Conservation (phyloP, 2,329 filamentous ascomycete species). For the Cryphonectria parasitica region DNA sequence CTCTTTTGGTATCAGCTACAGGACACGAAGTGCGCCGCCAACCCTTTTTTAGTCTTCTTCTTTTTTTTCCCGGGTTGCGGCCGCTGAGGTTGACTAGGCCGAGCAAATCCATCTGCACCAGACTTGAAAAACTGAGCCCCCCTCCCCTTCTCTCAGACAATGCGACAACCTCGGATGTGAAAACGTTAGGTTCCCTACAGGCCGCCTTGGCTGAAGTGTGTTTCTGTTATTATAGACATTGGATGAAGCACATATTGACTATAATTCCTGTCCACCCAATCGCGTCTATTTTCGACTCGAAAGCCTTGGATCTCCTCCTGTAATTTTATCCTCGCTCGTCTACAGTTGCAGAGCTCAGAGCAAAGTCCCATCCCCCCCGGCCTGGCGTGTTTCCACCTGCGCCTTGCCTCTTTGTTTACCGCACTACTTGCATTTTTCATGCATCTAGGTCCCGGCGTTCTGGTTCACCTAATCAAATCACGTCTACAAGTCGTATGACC, state of each 20-base stretch:
- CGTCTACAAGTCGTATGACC: not conserved
- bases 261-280: not conserved
- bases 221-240: not conserved
- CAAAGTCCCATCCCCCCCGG: too few species aligned
- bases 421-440: not conserved
- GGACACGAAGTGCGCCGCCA: conserved; percentile 11
- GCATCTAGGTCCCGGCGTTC: not conserved
- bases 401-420: not conserved
- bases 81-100: not conserved
- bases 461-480: not conserved
- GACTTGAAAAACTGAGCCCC: not conserved
- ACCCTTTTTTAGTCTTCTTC: not conserved
- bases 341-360: too few species aligned
- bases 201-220: not conserved
- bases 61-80: too few species aligned
- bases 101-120: not conserved
- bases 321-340: not conserved
- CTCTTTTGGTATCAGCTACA: not conserved
- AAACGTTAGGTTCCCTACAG: not conserved
- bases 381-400: not conserved
- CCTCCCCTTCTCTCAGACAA: not conserved
- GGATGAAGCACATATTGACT: not conserved
- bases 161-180: not conserved
- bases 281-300: not conserved
- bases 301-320: not conserved